These are phyloP conservation scores for Candida pseudoglaebosa DNA, from an alignment of 805 yeast species.

Conservation along the genomic window DNA sequence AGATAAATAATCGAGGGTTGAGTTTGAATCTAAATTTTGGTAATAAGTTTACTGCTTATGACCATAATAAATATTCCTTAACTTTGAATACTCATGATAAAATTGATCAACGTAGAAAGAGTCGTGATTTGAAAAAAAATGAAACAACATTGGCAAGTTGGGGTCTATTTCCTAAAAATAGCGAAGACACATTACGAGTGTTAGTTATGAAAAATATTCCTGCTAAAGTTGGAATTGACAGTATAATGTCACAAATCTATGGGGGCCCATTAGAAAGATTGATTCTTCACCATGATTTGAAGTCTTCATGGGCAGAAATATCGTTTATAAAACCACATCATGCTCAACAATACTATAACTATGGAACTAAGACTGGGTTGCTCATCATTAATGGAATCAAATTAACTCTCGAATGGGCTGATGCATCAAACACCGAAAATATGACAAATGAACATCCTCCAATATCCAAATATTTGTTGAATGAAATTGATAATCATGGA, in stretches of 20 bases:
- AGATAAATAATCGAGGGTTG: neutral
- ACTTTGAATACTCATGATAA: neutral
- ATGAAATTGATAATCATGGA: constrained; percentile 36
- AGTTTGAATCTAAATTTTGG: neutral
- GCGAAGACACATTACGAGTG: constrained; percentile 17
- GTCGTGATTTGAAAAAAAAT: too few species aligned
- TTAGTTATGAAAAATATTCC: constrained; percentile 40
- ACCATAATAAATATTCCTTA: neutral
- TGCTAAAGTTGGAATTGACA: constrained; percentile 40
- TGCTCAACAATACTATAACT: constrained; percentile 53
- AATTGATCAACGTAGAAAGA: neutral
- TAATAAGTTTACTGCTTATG: neutral
- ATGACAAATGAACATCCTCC: constrained; percentile 11
- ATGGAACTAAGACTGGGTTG: constrained; percentile 45
- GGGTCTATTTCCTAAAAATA: too few species aligned
- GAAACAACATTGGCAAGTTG: too few species aligned
- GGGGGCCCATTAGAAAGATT: constrained; percentile 71
- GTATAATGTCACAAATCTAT: constrained; percentile 50
- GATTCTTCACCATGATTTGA: constrained; percentile 18
- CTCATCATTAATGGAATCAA: constrained; percentile 57
- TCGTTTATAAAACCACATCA: constrained; percentile 50
- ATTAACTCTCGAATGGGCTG: constrained; percentile 47
- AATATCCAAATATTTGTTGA: constrained; percentile 19
- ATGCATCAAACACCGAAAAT: constrained; percentile 19
- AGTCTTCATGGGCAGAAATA: constrained; percentile 33